Conservation (phyloP, 202 grass and related monocot species). For the Carex sylvatica region DNA sequence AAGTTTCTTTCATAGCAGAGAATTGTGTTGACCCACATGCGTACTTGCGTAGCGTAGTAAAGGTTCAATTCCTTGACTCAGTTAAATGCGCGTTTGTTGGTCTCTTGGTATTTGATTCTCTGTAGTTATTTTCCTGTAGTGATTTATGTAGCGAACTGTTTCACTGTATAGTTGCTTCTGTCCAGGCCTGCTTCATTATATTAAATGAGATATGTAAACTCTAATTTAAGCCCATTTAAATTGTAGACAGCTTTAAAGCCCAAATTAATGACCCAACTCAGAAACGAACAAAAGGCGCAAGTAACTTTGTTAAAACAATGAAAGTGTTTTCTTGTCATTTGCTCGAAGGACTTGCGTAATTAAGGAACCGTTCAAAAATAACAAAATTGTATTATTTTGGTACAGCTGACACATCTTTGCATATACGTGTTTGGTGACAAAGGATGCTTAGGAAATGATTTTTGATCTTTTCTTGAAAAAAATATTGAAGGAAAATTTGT, state of each 20-base stretch:
- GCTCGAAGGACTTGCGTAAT: too few species aligned
- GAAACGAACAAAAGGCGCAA: not conserved
- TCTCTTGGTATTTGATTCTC: not conserved
- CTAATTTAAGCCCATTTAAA: not conserved
- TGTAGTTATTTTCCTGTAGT: not conserved
- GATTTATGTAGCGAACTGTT: not conserved
- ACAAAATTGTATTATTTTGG: not conserved
- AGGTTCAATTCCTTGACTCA: not conserved
- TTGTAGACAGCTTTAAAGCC: not conserved
- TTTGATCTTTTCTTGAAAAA: not conserved
- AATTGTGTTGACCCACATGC: not conserved
- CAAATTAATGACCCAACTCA: not conserved
- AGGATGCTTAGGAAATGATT: not conserved
- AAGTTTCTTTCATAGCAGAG: not conserved
- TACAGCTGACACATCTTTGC: not conserved
- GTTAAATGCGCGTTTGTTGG: constrained; percentile 16
- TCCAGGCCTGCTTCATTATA: not conserved
- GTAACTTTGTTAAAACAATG: not conserved
- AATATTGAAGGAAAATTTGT: not conserved
- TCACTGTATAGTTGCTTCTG: not conserved
- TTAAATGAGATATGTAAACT: not conserved
- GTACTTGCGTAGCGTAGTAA: not conserved
- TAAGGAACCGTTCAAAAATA: not conserved
- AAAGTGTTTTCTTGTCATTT: too few species aligned
- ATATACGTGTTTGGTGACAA: not conserved